These are phyloP conservation scores for Hypoxylon sp. DNA, from an alignment of 2,329 filamentous ascomycete species.

Conservation along the genomic window DNA sequence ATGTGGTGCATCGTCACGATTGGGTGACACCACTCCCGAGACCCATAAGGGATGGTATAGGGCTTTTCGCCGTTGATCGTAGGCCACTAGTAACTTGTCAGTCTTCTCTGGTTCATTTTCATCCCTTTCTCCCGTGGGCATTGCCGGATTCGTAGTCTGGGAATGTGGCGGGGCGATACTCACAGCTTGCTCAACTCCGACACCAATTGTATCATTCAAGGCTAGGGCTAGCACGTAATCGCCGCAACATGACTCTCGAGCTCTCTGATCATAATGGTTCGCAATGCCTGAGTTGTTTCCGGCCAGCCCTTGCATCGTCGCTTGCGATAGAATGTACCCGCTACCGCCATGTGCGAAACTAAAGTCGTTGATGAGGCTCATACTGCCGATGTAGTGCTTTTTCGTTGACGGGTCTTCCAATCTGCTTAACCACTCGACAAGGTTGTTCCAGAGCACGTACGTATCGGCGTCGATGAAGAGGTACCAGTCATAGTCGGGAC, in stretches of 20 bases:
- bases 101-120: not conserved
- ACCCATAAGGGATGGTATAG: slow-evolving; percentile 62
- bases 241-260: slow-evolving; percentile 64
- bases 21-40: slow-evolving; percentile 69
- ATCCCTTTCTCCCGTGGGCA: not conserved
- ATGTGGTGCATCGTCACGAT: slow-evolving; percentile 71
- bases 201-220: slow-evolving; percentile 61
- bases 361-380: slow-evolving; percentile 59
- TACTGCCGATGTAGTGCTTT: slow-evolving; percentile 66
- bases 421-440: slow-evolving; percentile 63
- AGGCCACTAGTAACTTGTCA: slow-evolving; percentile 59
- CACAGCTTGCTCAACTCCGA: slow-evolving; percentile 61
- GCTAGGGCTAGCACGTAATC: slow-evolving; percentile 65
- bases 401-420: slow-evolving; percentile 58
- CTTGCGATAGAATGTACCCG: slow-evolving; percentile 67
- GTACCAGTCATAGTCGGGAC: slow-evolving; percentile 71
- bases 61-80: slow-evolving; percentile 71
- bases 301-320: slow-evolving; percentile 65
- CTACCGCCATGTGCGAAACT: slow-evolving; percentile 70
- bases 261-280: slow-evolving; percentile 62
- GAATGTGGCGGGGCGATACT: slow-evolving; percentile 43
- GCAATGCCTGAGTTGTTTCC: slow-evolving; percentile 61
- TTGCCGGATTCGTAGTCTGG: not conserved
- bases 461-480: slow-evolving; percentile 72
- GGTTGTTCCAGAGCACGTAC: slow-evolving; percentile 68